Conservation (phyloP, 306 rosid species). For the Dicorynia guianensis region DNA sequence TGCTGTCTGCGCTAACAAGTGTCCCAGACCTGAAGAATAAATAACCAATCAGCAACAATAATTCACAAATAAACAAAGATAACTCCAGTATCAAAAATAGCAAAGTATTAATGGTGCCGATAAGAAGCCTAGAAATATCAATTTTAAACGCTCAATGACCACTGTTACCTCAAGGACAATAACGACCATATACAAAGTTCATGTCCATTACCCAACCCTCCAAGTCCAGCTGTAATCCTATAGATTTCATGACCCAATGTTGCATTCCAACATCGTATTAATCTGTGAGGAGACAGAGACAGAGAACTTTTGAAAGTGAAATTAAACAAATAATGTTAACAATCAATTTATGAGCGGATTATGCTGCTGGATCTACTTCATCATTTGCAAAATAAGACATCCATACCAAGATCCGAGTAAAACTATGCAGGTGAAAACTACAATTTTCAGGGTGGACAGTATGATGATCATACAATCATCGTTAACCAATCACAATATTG, state of each 20-base stretch:
- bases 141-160: constrained; percentile 12
- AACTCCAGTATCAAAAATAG: constrained; percentile 27
- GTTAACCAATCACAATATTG: constrained; percentile 18
- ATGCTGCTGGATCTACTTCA: neutral
- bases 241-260: constrained; percentile 66
- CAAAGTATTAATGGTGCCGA: neutral
- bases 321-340: neutral
- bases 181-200: constrained; percentile 93
- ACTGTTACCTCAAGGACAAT: constrained; percentile 74
- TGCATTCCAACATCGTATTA: constrained; percentile 88
- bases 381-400: neutral
- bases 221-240: constrained; percentile 88
- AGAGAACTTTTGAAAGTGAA: neutral
- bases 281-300: constrained; percentile 46
- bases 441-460: neutral
- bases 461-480: neutral
- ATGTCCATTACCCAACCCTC: constrained; percentile 74
- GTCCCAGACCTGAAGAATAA: constrained; percentile 79
- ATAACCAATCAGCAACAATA: constrained; percentile 27
- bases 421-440: neutral
- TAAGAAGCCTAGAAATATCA: neutral
- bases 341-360: neutral
- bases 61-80: constrained; percentile 24
- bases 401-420: neutral
- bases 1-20: constrained; percentile 97